Evolutionary conservation across 1,284 basidiomycete species (phyloP), one percentile per base, ranked within the genome.

Genomic region (Lentinus polychrous): DNA sequence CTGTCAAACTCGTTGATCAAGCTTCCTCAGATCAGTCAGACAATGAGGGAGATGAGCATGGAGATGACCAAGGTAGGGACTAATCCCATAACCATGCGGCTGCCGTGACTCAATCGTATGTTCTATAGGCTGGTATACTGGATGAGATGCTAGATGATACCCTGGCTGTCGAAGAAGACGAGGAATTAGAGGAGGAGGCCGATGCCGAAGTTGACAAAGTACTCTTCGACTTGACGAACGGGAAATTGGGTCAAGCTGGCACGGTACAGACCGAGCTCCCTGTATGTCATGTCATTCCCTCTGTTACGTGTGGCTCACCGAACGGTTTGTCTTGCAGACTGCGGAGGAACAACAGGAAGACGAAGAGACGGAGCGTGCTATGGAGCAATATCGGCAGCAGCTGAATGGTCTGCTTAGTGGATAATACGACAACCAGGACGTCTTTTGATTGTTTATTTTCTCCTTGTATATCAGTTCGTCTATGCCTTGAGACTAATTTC

Each of bases 181-280:
- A 95, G 53, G 94, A 94, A 57, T 66, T 99, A 43, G 93, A 96
- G 60, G 94, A 95, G 57, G 96, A 99, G 67, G 96, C 96, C 0
- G 92, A 98, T 60, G 91, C 82, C 17, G 96, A 99, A 63, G 92
- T 99, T 10, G 95, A 99, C 66, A 97, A 95, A 65, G 91, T 99
- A 2, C 66, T 99, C 35, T 97, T 87, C 59, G 92, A 98, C 53
- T 76, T 99, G 51, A 99, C 96, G 5, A 87, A 97, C 59, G 96
- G 95, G 54, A 97, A 97, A 70, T 75, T 97, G 3, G 94, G 93
- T 5, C 81, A 88, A 64, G 87, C 80, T 43, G 89, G 87, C 6
- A 67, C 77, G 23, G 90, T 87, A 43, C 80, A 79, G 41, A 79
- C 75, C 33, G 83, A 85, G 46, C 66, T 92, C 54, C 94, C 93